Evolutionary conservation across 768 basidiomycete genomes (phyloP).

Genomic region (Lactifluus pinguis): DNA sequence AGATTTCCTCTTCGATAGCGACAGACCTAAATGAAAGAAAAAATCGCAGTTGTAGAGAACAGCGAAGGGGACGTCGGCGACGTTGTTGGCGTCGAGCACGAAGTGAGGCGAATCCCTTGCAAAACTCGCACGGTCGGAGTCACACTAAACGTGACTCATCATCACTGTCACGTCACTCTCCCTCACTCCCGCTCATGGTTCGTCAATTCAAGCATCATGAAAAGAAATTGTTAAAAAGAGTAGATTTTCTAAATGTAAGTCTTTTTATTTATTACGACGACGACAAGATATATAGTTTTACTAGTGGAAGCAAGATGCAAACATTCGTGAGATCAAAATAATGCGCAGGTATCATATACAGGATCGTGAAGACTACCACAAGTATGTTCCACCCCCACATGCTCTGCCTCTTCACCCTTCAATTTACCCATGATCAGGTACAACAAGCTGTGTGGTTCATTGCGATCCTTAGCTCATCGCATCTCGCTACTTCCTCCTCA

Average conservation of each 20-base stretch:
- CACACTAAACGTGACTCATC: slow-evolving; percentile 14
- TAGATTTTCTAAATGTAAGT: slow-evolving; percentile 85
- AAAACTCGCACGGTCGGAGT: slow-evolving; percentile 21
- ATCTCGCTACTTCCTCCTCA: slow-evolving; percentile 79
- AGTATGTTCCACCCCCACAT: slow-evolving; percentile 34
- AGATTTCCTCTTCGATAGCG: slow-evolving; percentile 14
- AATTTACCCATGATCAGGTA: slow-evolving; percentile 41
- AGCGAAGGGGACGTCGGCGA: slow-evolving; percentile 13
- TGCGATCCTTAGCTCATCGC: slow-evolving; percentile 80
- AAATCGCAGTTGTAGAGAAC: slow-evolving; percentile 9
- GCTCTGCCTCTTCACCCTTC: not conserved
- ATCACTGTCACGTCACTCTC: slow-evolving; percentile 3
- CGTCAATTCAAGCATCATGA: slow-evolving; percentile 95
- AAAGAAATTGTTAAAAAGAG: slow-evolving; percentile 89
- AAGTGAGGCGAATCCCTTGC: slow-evolving; percentile 19
- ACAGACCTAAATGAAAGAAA: slow-evolving; percentile 8
- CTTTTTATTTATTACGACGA: too few relatives aligned
- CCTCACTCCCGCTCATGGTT: slow-evolving; percentile 44
- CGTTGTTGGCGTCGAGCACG: slow-evolving; percentile 20
- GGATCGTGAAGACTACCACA: slow-evolving; percentile 89
- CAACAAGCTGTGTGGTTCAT: slow-evolving; percentile 88
- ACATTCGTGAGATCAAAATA: slow-evolving; percentile 82
- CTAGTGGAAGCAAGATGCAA: slow-evolving; percentile 96
- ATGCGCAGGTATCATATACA: slow-evolving; percentile 96
- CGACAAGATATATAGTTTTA: too few relatives aligned